Evolutionary conservation across 2,329 filamentous ascomycete species (phyloP).

Genomic region (Clonostachys byssicola): DNA sequence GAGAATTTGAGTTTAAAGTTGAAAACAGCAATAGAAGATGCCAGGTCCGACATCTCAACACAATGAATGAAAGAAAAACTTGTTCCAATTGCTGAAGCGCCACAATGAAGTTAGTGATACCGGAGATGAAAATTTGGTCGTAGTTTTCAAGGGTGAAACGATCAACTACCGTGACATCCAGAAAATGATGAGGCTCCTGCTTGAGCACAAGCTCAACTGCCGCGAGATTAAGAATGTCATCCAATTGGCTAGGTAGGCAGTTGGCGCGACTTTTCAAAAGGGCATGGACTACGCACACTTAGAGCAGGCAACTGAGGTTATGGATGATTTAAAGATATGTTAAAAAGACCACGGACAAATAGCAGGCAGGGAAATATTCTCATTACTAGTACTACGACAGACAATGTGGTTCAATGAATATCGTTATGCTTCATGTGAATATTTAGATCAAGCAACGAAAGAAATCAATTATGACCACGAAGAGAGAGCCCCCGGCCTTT

Average conservation of each 20-base stretch:
- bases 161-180: constrained; percentile 11
- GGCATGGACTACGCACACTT: not conserved
- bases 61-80: not conserved
- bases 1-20: no score
- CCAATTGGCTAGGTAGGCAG: constrained; percentile 16
- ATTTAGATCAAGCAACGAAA: no score
- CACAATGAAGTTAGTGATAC: not conserved
- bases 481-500: no score
- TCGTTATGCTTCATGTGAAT: no score
- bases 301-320: not conserved
- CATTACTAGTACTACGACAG: not conserved
- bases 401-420: no score
- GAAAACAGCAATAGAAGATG: no score
- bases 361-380: not conserved
- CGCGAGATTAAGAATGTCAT: constrained; percentile 33
- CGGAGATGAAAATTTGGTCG: constrained; percentile 2
- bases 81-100: not conserved
- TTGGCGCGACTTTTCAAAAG: constrained; percentile 3
- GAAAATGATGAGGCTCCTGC: constrained; percentile 17
- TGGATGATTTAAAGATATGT: not conserved
- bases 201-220: constrained; percentile 28
- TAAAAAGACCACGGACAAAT: not conserved
- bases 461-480: no score
- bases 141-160: not conserved
- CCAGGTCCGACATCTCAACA: no score